These are phyloP conservation scores for Cercis canadensis DNA, from an alignment of 306 rosid species.

Conservation along the genomic window DNA sequence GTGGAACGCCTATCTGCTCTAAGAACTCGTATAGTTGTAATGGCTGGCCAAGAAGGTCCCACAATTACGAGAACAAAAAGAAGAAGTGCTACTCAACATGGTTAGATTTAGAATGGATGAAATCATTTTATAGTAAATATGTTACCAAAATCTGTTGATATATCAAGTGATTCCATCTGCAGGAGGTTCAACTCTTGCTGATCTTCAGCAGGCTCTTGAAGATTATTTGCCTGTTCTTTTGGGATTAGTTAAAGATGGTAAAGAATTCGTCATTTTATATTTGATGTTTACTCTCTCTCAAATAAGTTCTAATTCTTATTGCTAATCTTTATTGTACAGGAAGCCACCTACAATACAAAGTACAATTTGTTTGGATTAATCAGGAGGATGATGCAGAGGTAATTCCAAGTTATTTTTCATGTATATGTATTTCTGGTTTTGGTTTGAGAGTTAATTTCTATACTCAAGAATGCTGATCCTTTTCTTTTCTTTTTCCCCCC, in stretches of 20 bases:
- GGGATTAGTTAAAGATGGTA: constrained; percentile 96
- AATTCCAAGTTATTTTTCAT: not conserved
- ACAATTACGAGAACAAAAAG: constrained; percentile 90
- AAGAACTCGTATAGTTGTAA: constrained; percentile 91
- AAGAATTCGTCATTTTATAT: constrained; percentile 28
- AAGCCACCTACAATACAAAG: constrained; percentile 89
- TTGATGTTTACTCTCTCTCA: constrained; percentile 33
- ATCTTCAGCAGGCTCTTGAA: constrained; percentile 87
- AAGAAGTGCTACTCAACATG: constrained; percentile 85
- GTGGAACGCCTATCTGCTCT: constrained; percentile 84
- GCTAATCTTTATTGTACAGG: constrained; percentile 60
- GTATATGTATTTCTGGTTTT: constrained; percentile 24
- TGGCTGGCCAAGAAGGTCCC: constrained; percentile 96
- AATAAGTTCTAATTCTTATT: constrained; percentile 32
- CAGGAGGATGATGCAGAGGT: constrained; percentile 98
- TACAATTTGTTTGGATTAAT: constrained; percentile 88
- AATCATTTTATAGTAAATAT: constrained; percentile 27
- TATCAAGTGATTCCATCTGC: constrained; percentile 45
- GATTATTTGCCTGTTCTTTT: constrained; percentile 94
- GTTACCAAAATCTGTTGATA: constrained; percentile 39
- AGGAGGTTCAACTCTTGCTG: constrained; percentile 93
- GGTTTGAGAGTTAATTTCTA: constrained; percentile 34
- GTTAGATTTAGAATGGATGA: constrained; percentile 51
- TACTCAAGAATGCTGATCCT: constrained; percentile 32
- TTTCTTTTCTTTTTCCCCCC: constrained; percentile 15